These are phyloP conservation scores for Calonectria honghensis DNA, from an alignment of 2,329 filamentous ascomycete species.

Conservation along the genomic window DNA sequence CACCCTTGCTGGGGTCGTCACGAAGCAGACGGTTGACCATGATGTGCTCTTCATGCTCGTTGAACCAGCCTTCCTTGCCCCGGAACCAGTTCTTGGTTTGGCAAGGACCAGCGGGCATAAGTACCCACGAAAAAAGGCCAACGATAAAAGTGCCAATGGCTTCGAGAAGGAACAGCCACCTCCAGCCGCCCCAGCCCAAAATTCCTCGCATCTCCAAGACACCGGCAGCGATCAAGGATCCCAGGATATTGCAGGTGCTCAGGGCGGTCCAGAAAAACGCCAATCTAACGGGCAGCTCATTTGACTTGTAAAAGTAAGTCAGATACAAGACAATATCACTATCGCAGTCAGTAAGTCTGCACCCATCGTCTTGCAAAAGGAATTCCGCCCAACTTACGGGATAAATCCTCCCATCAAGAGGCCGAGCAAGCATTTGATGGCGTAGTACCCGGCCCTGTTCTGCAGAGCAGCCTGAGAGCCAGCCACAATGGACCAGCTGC, in stretches of 20 bases:
- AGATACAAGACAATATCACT: conserved; percentile 77
- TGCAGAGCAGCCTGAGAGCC: conserved; percentile 62
- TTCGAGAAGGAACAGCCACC: conserved; percentile 72
- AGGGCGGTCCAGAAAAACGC: conserved; percentile 83
- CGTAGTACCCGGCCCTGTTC: conserved; percentile 62
- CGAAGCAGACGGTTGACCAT: conserved; percentile 76
- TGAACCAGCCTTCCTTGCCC: conserved; percentile 77
- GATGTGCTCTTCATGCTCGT: conserved; percentile 76
- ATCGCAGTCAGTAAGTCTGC: neutral
- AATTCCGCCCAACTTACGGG: conserved; percentile 59
- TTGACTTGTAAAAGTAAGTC: conserved; percentile 84
- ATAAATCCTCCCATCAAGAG: conserved; percentile 71
- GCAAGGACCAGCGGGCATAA: conserved; percentile 67
- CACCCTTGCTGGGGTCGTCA: conserved; percentile 77
- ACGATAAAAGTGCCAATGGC: conserved; percentile 64
- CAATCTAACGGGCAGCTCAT: conserved; percentile 80
- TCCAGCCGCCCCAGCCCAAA: conserved; percentile 62
- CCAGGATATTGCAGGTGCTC: conserved; percentile 72
- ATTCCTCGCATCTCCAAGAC: conserved; percentile 62
- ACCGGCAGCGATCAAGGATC: conserved; percentile 68
- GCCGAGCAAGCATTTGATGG: conserved; percentile 65
- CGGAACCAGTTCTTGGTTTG: conserved; percentile 75
- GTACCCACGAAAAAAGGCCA: conserved; percentile 65
- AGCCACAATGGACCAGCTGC: conserved; percentile 63
- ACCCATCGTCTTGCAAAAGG: neutral